Evolutionary conservation across 805 yeast species (phyloP).

Genomic region (Sugiyamaella smithiae): DNA sequence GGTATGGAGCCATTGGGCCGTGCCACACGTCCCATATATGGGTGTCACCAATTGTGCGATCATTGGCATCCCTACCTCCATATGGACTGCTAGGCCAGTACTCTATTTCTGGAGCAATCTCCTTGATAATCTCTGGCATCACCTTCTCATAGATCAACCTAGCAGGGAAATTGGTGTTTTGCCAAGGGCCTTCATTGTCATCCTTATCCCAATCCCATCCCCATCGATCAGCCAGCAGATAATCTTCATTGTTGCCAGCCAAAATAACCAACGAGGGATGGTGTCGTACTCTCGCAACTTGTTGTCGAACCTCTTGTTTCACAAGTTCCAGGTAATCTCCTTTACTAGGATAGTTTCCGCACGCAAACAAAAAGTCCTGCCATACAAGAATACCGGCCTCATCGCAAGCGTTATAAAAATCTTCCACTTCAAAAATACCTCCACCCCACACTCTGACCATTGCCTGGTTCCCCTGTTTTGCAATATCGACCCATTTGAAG

Average conservation of each 20-base stretch:
- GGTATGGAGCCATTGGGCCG: constrained; percentile 42
- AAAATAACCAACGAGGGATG: constrained; percentile 40
- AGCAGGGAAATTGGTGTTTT: constrained; percentile 39
- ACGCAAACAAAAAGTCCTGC: constrained; percentile 57
- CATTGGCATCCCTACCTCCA: constrained; percentile 33
- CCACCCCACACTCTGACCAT: constrained; percentile 51
- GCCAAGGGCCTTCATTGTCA: constrained; percentile 18
- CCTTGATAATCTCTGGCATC: constrained; percentile 4
- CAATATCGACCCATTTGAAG: constrained; percentile 35
- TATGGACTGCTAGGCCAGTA: constrained; percentile 45
- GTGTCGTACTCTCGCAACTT: constrained; percentile 41
- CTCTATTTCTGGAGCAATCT: constrained; percentile 12
- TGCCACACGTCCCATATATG: constrained; percentile 56
- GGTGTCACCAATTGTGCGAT: constrained; percentile 43
- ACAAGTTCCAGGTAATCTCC: constrained; percentile 37
- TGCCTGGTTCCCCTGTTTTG: constrained; percentile 40
- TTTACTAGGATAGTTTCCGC: constrained; percentile 50
- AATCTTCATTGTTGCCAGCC: constrained; percentile 48
- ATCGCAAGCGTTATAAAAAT: constrained; percentile 44
- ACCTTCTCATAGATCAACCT: constrained; percentile 39
- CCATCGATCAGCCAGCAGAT: constrained; percentile 40
- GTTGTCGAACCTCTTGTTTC: constrained; percentile 37
- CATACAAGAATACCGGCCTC: constrained; percentile 44
- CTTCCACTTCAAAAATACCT: constrained; percentile 43
- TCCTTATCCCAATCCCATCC: constrained; percentile 19